phyloP scores from a whole-genome alignment of 768 basidiomycete genomes.

The Podaxis sp. region DNA sequence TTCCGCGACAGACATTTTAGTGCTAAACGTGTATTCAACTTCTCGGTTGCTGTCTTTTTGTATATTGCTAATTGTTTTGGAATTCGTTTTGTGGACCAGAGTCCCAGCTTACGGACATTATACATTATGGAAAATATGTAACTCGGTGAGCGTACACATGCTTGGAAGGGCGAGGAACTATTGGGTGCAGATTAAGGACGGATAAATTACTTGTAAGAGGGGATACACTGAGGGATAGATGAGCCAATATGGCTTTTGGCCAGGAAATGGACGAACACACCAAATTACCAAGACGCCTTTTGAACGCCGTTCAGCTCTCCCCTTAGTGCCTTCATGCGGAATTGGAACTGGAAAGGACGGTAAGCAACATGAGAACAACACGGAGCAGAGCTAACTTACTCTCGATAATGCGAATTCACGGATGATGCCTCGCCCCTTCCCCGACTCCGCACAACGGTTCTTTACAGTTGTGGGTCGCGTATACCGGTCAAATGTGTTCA shows the following conservation, averaged over 20 bases:
- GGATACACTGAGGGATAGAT: background rate
- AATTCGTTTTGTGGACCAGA: background rate
- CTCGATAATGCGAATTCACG: slow-evolving; percentile 86
- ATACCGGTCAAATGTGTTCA: slow-evolving; percentile 83
- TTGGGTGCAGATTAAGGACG: background rate
- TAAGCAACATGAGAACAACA: background rate
- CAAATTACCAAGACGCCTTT: slow-evolving; percentile 85
- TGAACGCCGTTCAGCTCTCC: slow-evolving; percentile 85
- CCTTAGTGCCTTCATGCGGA: slow-evolving; percentile 78
- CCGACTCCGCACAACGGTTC: slow-evolving; percentile 84
- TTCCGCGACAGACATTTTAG: too few species aligned
- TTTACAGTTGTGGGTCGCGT: slow-evolving; percentile 86
- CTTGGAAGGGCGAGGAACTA: background rate
- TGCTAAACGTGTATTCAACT: background rate
- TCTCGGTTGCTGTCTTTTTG: background rate
- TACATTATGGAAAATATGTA: background rate
- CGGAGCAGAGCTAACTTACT: slow-evolving; percentile 38
- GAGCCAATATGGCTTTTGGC: background rate
- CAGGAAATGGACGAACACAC: slow-evolving; percentile 1
- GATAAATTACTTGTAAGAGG: background rate
- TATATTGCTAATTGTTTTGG: background rate
- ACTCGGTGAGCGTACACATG: background rate
- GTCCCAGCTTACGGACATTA: background rate
- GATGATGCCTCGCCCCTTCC: slow-evolving; percentile 84
- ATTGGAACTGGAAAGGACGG: slow-evolving; percentile 66